Percentiles rank a stretch among this genome's conserved stretches.
These are phyloP conservation scores for Trichophyton benhamiae DNA, from an alignment of 2,329 filamentous ascomycete genomes.

Conservation along the genomic window DNA sequence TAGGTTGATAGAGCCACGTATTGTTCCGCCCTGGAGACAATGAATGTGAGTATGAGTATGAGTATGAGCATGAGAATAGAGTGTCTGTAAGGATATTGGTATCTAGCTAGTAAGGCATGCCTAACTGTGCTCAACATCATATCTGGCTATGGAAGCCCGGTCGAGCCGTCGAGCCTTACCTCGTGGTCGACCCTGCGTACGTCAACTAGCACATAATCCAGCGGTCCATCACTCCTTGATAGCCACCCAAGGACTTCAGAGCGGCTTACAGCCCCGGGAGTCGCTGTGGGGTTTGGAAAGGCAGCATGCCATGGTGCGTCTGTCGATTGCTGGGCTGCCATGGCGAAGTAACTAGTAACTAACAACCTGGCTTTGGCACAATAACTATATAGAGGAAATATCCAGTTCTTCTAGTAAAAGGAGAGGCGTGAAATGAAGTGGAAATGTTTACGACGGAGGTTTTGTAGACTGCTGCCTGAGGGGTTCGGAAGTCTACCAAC, in stretches of 20 bases:
- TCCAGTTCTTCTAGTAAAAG: background rate
- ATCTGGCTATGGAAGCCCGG: no score
- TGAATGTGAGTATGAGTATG: background rate
- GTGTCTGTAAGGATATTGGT: no score
- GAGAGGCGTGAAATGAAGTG: background rate
- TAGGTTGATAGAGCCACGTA: conserved; percentile 42
- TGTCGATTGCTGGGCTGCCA: background rate
- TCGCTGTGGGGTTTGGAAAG: conserved; percentile 27
- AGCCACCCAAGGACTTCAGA: conserved; percentile 30
- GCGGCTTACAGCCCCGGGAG: conserved; percentile 20
- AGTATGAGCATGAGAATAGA: background rate
- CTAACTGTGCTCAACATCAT: no score
- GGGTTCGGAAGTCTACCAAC: background rate
- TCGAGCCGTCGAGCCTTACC: conserved; percentile 20
- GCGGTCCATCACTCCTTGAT: conserved; percentile 18
- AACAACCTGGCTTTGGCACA: background rate
- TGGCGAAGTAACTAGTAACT: background rate
- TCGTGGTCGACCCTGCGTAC: conserved; percentile 36
- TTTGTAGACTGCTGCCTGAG: background rate
- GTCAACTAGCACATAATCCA: conserved; percentile 35
- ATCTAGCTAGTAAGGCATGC: no score
- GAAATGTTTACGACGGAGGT: background rate
- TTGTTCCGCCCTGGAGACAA: conserved; percentile 45
- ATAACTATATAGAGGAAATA: background rate
- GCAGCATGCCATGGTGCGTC: conserved; percentile 30